Evolutionary conservation across 805 yeast species (phyloP).

Genomic region (Candida quercuum): DNA sequence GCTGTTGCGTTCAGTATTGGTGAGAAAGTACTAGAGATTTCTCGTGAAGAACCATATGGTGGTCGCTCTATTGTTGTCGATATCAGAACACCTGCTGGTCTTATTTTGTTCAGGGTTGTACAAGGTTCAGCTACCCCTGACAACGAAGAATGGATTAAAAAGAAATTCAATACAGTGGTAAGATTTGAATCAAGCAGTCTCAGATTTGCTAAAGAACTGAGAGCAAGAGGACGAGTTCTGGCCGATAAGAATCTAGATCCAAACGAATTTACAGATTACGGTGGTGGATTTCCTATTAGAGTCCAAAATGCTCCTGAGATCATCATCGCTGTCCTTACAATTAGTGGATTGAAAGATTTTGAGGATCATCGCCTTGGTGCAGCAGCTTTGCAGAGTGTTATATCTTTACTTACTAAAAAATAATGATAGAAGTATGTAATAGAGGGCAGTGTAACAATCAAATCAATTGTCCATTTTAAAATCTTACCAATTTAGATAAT

Average conservation of each 20-base stretch:
- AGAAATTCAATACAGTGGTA: slow-evolving; percentile 43
- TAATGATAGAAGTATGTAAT: no score
- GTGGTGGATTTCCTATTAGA: slow-evolving; percentile 51
- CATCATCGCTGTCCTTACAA: slow-evolving; percentile 43
- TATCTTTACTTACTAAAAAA: no score
- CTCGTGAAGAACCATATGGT: slow-evolving; percentile 24
- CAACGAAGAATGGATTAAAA: slow-evolving; percentile 47
- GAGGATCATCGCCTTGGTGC: slow-evolving; percentile 49
- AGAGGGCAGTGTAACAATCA: no score
- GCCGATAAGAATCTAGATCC: slow-evolving; percentile 37
- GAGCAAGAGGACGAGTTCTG: slow-evolving; percentile 29
- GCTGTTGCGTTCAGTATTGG: slow-evolving; percentile 41
- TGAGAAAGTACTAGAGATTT: slow-evolving; percentile 29
- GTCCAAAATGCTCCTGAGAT: slow-evolving; percentile 23
- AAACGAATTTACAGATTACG: slow-evolving; percentile 44
- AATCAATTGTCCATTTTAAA: no score
- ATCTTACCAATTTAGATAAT: slow-evolving; percentile 9
- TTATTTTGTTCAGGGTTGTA: slow-evolving; percentile 40
- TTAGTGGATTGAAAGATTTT: slow-evolving; percentile 51
- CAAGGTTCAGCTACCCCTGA: slow-evolving; percentile 31
- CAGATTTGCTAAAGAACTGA: slow-evolving; percentile 39
- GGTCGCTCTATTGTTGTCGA: slow-evolving; percentile 35
- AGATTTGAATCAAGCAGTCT: slow-evolving; percentile 45
- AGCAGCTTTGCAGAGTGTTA: slow-evolving; percentile 25
- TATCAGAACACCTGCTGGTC: slow-evolving; percentile 40